Base-by-base conservation (phyloP, 2,329 filamentous ascomycete genomes). In the Fonsecaea pugnacius region DNA sequence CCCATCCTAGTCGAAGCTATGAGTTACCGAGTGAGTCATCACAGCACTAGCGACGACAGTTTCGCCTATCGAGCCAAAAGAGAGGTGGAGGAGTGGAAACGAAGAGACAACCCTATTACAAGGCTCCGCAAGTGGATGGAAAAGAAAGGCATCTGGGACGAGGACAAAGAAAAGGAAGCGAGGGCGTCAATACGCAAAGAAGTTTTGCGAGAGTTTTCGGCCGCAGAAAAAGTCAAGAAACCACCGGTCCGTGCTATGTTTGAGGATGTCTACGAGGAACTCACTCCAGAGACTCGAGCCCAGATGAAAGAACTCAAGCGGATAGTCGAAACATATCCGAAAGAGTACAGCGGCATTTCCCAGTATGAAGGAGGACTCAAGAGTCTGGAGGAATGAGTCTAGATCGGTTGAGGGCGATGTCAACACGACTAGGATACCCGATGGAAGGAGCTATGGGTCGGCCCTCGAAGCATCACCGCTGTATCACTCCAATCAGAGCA, bases 11-110 rank as follows among this genome's bases (percentile, higher is more conserved):
- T 99, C 46, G 95, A 99, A 78, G 92, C 92, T 62, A 96, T 99
- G 91, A 94, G 91, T 27, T 99, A 99, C 78, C 92, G 95, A n/a
- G 93, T 98, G 50, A 94, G 91, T 6, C 92, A 99, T 75, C 95
- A 99, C 80, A 96, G 92, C 77, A 99, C 95, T 0, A 95, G 91
- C 0, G 95, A 99, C 74, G 95, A 99, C 78, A 95, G 91, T 30
- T 99, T 97, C 73, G 95, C 95, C 0, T 99, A 99, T 79, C 90
- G 95, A 8, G 92, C 93, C 1, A 87, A 90, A 30, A 88, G 97
- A 0, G 95, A 99, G 74, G 95, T 99, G 7, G 91, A 96, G 75
- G 91, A 96, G 75, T 96, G 92, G 92, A 96, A 96, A 77, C 77
- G 92, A 0, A 83, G 92, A 12, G 93, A 96, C 74, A 96, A 96